phyloP scores from a whole-genome alignment of 2,329 filamentous ascomycete genomes.

The Corynespora cassiicola region DNA sequence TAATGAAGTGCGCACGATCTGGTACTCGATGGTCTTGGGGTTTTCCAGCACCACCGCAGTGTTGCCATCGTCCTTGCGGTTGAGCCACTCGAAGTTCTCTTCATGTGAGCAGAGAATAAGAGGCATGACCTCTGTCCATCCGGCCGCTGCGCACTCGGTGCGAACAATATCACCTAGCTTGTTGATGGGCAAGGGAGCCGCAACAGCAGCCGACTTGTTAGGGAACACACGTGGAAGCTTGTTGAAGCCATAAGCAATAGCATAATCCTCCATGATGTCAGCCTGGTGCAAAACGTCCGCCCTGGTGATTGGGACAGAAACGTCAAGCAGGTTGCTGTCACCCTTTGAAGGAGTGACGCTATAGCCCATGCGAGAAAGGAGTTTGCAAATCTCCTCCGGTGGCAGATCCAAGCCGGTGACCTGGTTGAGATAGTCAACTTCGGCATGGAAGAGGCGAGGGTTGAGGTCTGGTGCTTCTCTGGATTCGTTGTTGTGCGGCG shows the following conservation, averaged over 20 bases:
- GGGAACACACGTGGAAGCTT: constrained; percentile 87
- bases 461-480: constrained; percentile 81
- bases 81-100: constrained; percentile 96
- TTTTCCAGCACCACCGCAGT: constrained; percentile 87
- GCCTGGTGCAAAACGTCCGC: constrained; percentile 96
- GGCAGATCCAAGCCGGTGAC: constrained; percentile 84
- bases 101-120: constrained; percentile 97
- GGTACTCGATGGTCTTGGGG: constrained; percentile 91
- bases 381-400: constrained; percentile 75
- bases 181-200: constrained; percentile 87
- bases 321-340: constrained; percentile 72
- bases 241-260: constrained; percentile 98
- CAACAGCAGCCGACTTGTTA: constrained; percentile 84
- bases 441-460: constrained; percentile 79
- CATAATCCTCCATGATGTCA: constrained; percentile 98
- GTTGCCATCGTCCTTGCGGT: constrained; percentile 84
- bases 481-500: constrained; percentile 85
- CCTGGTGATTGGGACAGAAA: constrained; percentile 84
- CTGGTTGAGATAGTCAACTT: constrained; percentile 91
- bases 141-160: constrained; percentile 87
- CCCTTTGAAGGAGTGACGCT: constrained; percentile 76
- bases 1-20: constrained; percentile 86
- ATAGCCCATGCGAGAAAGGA: constrained; percentile 89
- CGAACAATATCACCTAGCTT: constrained; percentile 93
- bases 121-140: constrained; percentile 96